Base-by-base conservation (phyloP, 2,329 filamentous ascomycete species). In the Neopestalotiopsis clavispora region DNA sequence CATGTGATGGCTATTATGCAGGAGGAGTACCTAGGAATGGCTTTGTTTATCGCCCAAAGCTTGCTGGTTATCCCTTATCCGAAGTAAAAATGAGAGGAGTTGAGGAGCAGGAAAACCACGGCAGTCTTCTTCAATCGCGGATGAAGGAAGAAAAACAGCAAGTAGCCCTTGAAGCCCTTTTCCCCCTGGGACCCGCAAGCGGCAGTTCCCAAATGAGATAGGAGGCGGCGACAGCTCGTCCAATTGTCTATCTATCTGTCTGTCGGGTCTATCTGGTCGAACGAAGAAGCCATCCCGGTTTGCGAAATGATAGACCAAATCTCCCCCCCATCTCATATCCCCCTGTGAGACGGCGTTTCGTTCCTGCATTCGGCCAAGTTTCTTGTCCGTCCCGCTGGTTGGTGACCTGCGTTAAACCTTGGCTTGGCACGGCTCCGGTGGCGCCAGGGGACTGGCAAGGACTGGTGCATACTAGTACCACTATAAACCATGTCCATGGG, bases 301-400 rank as follows among this genome's bases (percentile, higher is more conserved):
- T 42, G 10, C 38, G 61, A 40, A 20, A 52, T 64, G 61, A 64
- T 64, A 28, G 61, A n/a, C 61, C 20, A 40, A n/a, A 42, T 52
- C 3, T 34, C 34, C 38, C 42, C 23, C 32, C 28, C 59, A 62
- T 62, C 32, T 30, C 59, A n/a, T 59, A 34, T 40, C 30, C 30
- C 59, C 59, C 32, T 38, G 59, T 34, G 34, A 38, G 38, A 42
- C 61, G 61, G 61, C 61, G 61, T 64, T 52, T 40, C 61, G 61
- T 64, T 64, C 61, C 61, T 64, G 61, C 61, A 49, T 64, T 64
- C 34, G 61, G 20, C 61, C 40, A 23, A 52, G 40, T 49, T 49
- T 45, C 34, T 20, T 14, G n/a, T 13, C 38, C 61, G 28, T 28
- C 14, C 61, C 20, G 28, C 14, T 17, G n/a, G 20, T 28, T 30